Evolutionary conservation across 805 yeast species (phyloP), one percentile per base, ranked within the genome.

Genomic region (Candida michaelii): DNA sequence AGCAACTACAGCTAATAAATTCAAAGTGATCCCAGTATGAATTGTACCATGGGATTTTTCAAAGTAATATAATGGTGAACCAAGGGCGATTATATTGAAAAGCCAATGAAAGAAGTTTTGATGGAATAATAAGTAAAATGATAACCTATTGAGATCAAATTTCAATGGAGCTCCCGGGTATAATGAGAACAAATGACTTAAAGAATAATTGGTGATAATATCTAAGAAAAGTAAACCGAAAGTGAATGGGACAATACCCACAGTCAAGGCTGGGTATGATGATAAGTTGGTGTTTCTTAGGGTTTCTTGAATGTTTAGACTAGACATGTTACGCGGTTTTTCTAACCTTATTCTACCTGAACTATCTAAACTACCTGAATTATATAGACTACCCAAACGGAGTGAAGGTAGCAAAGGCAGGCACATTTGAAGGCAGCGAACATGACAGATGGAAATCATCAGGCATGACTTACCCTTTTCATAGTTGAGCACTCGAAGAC

Each of bases 21-120:
- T 89, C 43, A 89, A 66, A 12, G 89, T 82, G 35, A 89, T 70
- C 3, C 95, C 96, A 3, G 96, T 85, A 60, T 87, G 79, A 2
- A 89, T 84, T 0, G 97, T 88, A 5, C 97, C 97, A 54, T 87
- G 83, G 16, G 63, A 58, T 43, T 73, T 66, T 67, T 89, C 97
- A 60, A 82, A 89, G 39, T 71, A 69, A 10, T 82, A 68, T 53
- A 88, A 59, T 15, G 85, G 80, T 0, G 83, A 75, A 44, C 76
- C 67, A 34, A 89, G 56, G 1, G 83, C 74, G 29, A 79, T 46
- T 7, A 78, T 44, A 53, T 87, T 88, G 52, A 84, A 62, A 3
- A 76, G 35, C 58, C 89, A 65, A 58, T 88, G 95, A 39, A 81
- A 46, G 16, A 78, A 48, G 16, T 76, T 73, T n/a, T 67, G 53